phyloP scores from a whole-genome alignment of 1,139 yeast species.

The Ogataea hybrid region DNA sequence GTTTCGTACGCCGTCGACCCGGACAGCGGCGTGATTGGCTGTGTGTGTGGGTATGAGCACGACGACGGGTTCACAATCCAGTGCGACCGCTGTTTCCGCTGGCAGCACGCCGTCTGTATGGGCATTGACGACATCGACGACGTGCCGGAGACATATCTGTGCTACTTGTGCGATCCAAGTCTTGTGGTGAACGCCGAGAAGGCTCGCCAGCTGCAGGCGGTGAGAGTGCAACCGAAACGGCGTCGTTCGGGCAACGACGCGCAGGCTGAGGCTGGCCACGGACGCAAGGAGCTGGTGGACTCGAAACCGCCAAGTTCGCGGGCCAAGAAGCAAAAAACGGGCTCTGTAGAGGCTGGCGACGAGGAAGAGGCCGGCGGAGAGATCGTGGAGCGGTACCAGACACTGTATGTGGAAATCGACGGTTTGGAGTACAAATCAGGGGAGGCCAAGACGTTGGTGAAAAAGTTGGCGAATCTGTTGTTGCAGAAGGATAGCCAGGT shows the following conservation, averaged over 20 bases:
- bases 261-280: slow-evolving; percentile 2
- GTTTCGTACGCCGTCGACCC: slow-evolving; percentile 62
- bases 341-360: slow-evolving; percentile 9
- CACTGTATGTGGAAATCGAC: slow-evolving; percentile 46
- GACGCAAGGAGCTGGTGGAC: slow-evolving; percentile 8
- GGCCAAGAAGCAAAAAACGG: slow-evolving; percentile 20
- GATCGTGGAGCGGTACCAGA: slow-evolving; percentile 45
- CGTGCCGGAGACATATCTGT: slow-evolving; percentile 80
- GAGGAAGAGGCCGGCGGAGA: slow-evolving; percentile 31
- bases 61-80: slow-evolving; percentile 96
- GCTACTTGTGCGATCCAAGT: slow-evolving; percentile 68
- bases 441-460: slow-evolving; percentile 31
- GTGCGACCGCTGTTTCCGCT: slow-evolving; percentile 86
- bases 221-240: slow-evolving; percentile 36
- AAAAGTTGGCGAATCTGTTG: slow-evolving; percentile 24
- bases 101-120: slow-evolving; percentile 95
- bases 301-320: slow-evolving; percentile 19
- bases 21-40: slow-evolving; percentile 83
- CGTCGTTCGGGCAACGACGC: slow-evolving; percentile 23
- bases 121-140: slow-evolving; percentile 68
- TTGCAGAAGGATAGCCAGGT: slow-evolving; percentile 10
- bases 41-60: slow-evolving; percentile 84
- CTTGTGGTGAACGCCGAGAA: slow-evolving; percentile 52
- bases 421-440: slow-evolving; percentile 45
- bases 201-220: slow-evolving; percentile 50